These are phyloP conservation scores for Rhytidhysteron rufulum DNA, from an alignment of 2,329 filamentous ascomycete genomes.

Conservation along the genomic window DNA sequence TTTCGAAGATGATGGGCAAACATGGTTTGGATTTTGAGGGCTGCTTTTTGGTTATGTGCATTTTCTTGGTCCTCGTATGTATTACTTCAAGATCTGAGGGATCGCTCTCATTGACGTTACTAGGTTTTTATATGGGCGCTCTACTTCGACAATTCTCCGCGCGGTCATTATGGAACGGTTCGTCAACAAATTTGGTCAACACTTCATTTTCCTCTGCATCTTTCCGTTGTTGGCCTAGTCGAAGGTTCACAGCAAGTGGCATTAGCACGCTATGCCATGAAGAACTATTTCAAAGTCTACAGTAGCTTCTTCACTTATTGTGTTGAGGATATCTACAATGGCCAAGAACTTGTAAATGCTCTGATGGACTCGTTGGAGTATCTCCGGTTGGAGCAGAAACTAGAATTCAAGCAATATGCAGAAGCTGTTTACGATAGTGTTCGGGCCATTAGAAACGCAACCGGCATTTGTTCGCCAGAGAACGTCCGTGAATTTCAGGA, in stretches of 20 bases:
- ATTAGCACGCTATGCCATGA: conserved; percentile 43
- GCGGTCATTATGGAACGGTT: conserved; percentile 47
- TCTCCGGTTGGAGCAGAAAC: conserved; percentile 27
- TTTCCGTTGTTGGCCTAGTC: conserved; percentile 60
- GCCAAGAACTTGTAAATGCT: conserved; percentile 22
- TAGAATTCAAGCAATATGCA: conserved; percentile 20
- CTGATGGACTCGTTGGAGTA: conserved; percentile 22
- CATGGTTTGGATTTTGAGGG: conserved; percentile 30
- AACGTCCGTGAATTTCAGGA: conserved; percentile 14
- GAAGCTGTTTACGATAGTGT: conserved; percentile 10
- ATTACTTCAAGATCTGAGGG: neutral
- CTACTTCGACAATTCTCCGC: conserved; percentile 56
- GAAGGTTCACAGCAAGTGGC: conserved; percentile 60
- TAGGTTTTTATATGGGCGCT: conserved; percentile 59
- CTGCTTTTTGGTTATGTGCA: conserved; percentile 33
- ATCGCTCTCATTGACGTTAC: neutral
- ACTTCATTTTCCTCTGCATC: conserved; percentile 61
- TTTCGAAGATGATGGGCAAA: conserved; percentile 39
- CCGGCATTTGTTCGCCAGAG: conserved; percentile 24
- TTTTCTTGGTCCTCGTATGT: conserved; percentile 31
- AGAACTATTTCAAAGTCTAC: conserved; percentile 40
- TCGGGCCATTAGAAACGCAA: conserved; percentile 25
- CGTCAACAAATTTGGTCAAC: conserved; percentile 58
- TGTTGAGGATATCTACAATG: conserved; percentile 23
- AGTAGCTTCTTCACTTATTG: conserved; percentile 38